Percentiles rank a stretch among this genome's conserved stretches.
These are phyloP conservation scores for Lenzites betulinus DNA, from an alignment of 768 basidiomycete genomes.

Conservation along the genomic window DNA sequence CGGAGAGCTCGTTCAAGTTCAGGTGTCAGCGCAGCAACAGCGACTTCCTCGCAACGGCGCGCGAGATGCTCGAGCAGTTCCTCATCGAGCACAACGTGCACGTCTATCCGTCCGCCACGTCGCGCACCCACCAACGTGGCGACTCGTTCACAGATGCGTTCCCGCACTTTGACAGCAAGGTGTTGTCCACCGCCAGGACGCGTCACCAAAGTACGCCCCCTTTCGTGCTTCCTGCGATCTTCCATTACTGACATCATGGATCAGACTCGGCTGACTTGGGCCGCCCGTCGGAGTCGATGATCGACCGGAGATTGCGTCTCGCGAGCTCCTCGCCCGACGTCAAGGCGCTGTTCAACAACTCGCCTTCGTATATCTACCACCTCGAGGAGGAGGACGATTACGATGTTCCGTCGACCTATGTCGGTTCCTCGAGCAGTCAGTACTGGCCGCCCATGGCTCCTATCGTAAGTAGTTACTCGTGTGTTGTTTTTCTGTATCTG, in stretches of 20 bases:
- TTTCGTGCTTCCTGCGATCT: not conserved
- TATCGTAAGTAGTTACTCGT: conserved; percentile 52
- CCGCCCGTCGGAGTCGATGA: conserved; percentile 65
- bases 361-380: conserved; percentile 81
- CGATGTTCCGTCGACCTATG: conserved; percentile 57
- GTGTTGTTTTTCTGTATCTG: not conserved
- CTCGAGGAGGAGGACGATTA: conserved; percentile 64
- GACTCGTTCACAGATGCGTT: conserved; percentile 96
- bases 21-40: conserved; percentile 93
- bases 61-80: conserved; percentile 94
- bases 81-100: conserved; percentile 81
- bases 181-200: conserved; percentile 76
- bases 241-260: conserved; percentile 11
- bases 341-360: conserved; percentile 87
- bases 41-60: conserved; percentile 86
- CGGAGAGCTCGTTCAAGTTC: conserved; percentile 93
- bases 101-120: conserved; percentile 75
- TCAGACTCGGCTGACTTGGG: conserved; percentile 80
- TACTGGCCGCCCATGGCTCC: conserved; percentile 80
- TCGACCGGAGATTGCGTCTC: conserved; percentile 73
- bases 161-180: conserved; percentile 95
- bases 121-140: conserved; percentile 80
- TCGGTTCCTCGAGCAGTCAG: conserved; percentile 55
- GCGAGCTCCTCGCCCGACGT: conserved; percentile 94
- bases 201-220: conserved; percentile 53